Evolutionary conservation across 2,329 filamentous ascomycete genomes (phyloP).

Genomic region (Botrytis deweyae): DNA sequence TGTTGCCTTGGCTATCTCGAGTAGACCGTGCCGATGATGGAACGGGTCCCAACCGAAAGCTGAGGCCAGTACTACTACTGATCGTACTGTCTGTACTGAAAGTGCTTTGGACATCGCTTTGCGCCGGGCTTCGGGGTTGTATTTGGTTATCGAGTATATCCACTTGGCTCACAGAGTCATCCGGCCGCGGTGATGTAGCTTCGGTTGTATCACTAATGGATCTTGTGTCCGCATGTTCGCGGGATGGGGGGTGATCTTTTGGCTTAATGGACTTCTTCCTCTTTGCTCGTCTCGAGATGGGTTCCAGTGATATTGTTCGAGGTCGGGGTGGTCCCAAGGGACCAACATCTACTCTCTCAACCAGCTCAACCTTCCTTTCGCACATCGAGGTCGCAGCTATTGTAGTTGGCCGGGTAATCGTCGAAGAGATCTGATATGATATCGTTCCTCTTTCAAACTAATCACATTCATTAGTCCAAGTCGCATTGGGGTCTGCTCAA

Average conservation of each 20-base stretch:
- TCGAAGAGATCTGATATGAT: slow-evolving; percentile 86
- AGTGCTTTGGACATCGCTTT: slow-evolving; percentile 63
- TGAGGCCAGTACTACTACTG: slow-evolving; percentile 45
- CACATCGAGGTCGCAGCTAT: slow-evolving; percentile 78
- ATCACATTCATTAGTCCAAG: slow-evolving; percentile 12
- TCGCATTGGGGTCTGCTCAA: slow-evolving; percentile 4
- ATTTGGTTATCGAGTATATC: slow-evolving; percentile 42
- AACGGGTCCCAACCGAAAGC: slow-evolving; percentile 43
- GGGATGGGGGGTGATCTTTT: slow-evolving; percentile 26
- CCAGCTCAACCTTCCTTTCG: slow-evolving; percentile 75
- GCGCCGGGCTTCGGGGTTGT: slow-evolving; percentile 48
- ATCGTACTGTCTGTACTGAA: slow-evolving; percentile 65
- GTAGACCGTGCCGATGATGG: slow-evolving; percentile 41
- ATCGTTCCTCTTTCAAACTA: slow-evolving; percentile 96
- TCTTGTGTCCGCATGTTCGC: slow-evolving; percentile 31
- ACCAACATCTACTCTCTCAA: slow-evolving; percentile 84
- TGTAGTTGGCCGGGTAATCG: slow-evolving; percentile 82
- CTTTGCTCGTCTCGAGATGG: slow-evolving; percentile 69
- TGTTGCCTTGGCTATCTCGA: slow-evolving; percentile 50
- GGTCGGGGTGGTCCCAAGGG: slow-evolving; percentile 71
- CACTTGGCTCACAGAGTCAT: slow-evolving; percentile 40
- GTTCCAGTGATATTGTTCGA: slow-evolving; percentile 82
- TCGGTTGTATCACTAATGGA: slow-evolving; percentile 31
- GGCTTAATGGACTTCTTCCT: slow-evolving; percentile 41
- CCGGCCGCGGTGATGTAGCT: slow-evolving; percentile 33